A percentile compares a stretch with the other conserved stretches of the same genome.
Conservation (phyloP, 192 early-diverging fungal genomes). For the Cladochytrium replicatum region DNA sequence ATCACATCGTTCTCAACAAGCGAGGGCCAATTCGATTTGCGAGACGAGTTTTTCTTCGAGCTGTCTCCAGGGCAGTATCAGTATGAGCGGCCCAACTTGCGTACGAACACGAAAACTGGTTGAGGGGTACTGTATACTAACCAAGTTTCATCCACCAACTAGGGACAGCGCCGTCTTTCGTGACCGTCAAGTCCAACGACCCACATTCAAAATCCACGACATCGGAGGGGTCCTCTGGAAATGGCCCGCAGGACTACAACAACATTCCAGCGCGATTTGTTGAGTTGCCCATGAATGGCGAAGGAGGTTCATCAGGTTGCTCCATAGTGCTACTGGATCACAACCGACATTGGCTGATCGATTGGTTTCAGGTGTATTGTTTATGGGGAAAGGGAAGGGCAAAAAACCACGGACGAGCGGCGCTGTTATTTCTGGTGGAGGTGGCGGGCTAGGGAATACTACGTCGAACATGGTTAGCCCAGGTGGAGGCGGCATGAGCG, state of each 20-base stretch:
- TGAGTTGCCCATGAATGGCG: constrained; percentile 14
- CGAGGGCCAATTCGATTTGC: constrained; percentile 18
- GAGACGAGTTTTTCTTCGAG: constrained; percentile 6
- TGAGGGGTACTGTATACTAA: not conserved
- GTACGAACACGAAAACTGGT: not conserved
- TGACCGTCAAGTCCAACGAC: constrained; percentile 7
- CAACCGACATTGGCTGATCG: not conserved
- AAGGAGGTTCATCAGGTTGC: constrained; percentile 1
- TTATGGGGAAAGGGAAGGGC: constrained; percentile 7
- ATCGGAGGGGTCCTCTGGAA: too few relatives aligned
- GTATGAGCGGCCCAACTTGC: constrained; percentile 2
- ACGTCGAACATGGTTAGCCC: too few relatives aligned
- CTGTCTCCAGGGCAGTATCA: not conserved
- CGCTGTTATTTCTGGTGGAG: too few relatives aligned
- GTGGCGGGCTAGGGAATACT: too few relatives aligned
- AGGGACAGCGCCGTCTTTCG: constrained; percentile 9
- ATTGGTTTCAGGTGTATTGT: not conserved
- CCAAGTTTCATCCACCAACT: not conserved
- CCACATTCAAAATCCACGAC: too few relatives aligned
- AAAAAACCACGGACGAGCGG: constrained; percentile 21
- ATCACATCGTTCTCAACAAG: constrained; percentile 13
- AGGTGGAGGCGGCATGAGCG: too few relatives aligned
- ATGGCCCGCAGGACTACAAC: too few relatives aligned
- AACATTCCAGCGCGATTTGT: constrained; percentile 17
- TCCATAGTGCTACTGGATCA: not conserved